Conservation (phyloP, 768 basidiomycete genomes). For the Tricholoma sp. region DNA sequence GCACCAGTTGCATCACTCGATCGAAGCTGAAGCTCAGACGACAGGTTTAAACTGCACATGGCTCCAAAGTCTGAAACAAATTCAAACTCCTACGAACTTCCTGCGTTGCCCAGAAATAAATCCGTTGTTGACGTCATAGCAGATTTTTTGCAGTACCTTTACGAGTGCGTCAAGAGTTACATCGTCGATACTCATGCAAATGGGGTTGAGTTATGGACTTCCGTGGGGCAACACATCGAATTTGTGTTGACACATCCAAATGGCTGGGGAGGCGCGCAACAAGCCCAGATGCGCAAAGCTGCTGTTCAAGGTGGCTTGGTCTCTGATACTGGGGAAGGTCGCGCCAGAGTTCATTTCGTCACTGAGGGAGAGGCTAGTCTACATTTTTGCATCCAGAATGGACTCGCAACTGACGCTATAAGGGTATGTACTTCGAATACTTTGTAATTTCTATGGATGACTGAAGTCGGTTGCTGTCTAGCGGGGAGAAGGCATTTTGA, state of each 20-base stretch:
- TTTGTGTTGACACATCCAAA: conserved; percentile 54
- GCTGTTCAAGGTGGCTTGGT: conserved; percentile 46
- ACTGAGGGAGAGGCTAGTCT: conserved; percentile 63
- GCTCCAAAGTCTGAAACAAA: neutral
- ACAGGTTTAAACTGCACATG: neutral
- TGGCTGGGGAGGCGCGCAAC: conserved; percentile 58
- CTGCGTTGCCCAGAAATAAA: no score
- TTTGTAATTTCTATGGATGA: no score
- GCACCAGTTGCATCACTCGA: no score
- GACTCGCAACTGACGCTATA: conserved; percentile 31
- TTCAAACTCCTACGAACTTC: neutral
- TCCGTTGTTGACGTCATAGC: neutral
- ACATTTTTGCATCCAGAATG: conserved; percentile 45
- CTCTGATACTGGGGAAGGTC: conserved; percentile 30
- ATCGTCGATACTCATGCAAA: conserved; percentile 41
- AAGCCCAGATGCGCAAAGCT: conserved; percentile 46
- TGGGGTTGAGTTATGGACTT: conserved; percentile 35
- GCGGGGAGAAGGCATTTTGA: conserved; percentile 40
- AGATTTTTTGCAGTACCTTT: no score
- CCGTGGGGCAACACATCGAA: conserved; percentile 32
- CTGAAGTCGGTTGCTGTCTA: conserved; percentile 11
- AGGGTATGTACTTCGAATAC: conserved; percentile 15
- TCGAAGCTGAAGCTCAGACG: neutral
- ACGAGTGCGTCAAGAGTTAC: conserved; percentile 31
- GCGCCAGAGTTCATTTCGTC: conserved; percentile 45